Evolutionary conservation across 75 land plant species (phyloP).

Genomic region (Adiantum capillusveneris): DNA sequence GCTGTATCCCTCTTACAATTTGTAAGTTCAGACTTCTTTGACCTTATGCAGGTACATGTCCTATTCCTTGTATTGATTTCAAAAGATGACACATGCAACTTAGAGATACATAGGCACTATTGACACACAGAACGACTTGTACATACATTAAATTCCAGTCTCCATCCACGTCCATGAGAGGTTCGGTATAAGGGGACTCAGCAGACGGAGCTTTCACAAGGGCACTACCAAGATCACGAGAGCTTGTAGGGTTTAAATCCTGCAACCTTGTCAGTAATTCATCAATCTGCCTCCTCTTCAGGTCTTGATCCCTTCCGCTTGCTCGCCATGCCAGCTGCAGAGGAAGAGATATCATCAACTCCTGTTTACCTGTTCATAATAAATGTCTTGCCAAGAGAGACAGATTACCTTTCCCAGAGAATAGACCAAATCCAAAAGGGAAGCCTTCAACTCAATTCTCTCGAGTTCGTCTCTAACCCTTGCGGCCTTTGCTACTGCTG

Average conservation of each 20-base stretch:
- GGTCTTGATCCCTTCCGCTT: neutral
- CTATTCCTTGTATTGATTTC: no score
- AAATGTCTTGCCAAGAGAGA: neutral
- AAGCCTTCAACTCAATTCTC: constrained; percentile 20
- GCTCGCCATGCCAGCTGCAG: constrained; percentile 17
- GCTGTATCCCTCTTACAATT: no score
- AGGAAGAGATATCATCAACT: neutral
- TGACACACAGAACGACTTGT: no score
- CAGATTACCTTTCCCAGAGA: constrained; percentile 21
- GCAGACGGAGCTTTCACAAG: constrained; percentile 2
- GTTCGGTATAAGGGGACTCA: constrained; percentile 6
- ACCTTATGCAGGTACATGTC: no score
- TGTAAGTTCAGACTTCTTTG: no score
- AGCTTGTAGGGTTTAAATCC: constrained; percentile 4
- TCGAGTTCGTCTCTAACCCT: constrained; percentile 25
- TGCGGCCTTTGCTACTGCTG: constrained; percentile 15
- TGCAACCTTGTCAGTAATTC: constrained; percentile 16
- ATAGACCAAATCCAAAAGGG: constrained; percentile 11
- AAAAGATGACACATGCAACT: no score
- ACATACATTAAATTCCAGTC: constrained; percentile 28
- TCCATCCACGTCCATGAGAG: constrained; percentile 19
- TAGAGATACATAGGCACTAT: no score
- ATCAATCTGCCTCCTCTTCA: constrained; percentile 9
- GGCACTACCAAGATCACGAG: neutral
- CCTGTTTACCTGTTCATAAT: no score